These are phyloP conservation scores for Chytridiales sp. DNA, from an alignment of 371 early-diverging fungal species.

Conservation along the genomic window DNA sequence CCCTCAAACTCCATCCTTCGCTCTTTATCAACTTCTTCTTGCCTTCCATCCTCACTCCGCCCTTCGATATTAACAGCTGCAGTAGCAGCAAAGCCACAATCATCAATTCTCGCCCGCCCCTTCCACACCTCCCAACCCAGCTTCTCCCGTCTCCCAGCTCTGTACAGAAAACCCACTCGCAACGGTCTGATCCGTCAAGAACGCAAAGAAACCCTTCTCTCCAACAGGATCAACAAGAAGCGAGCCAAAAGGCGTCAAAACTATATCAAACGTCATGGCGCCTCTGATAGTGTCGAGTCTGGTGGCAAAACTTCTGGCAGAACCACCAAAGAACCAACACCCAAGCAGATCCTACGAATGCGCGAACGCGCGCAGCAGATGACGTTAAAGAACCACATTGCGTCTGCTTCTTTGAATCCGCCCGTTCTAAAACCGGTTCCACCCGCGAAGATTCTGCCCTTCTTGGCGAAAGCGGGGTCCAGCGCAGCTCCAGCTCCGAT, in stretches of 20 bases:
- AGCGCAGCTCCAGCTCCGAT: constrained; percentile 15
- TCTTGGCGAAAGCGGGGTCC: constrained; percentile 11
- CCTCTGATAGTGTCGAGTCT: neutral
- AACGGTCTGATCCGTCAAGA: constrained; percentile 4
- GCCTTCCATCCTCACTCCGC: too few species aligned
- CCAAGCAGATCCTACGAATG: constrained; percentile 5
- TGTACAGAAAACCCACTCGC: constrained; percentile 20
- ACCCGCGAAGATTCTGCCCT: constrained; percentile 12
- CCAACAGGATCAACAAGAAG: neutral
- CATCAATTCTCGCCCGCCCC: neutral
- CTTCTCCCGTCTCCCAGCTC: constrained; percentile 17
- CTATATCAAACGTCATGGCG: neutral
- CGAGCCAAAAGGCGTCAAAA: neutral
- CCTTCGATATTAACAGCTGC: too few species aligned
- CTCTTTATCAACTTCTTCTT: too few species aligned
- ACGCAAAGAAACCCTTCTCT: constrained; percentile 12
- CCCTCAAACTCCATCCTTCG: too few species aligned
- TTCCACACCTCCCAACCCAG: constrained; percentile 9
- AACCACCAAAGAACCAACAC: neutral
- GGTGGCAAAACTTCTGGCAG: neutral
- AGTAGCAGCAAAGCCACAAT: too few species aligned
- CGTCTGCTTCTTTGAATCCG: neutral
- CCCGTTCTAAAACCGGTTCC: neutral
- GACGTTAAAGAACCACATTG: neutral
- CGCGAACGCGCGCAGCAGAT: neutral